A percentile compares a stretch with the other conserved stretches of the same genome.
phyloP scores from a whole-genome alignment of 116 monocot species.

The Papilionanthe hybrid region DNA sequence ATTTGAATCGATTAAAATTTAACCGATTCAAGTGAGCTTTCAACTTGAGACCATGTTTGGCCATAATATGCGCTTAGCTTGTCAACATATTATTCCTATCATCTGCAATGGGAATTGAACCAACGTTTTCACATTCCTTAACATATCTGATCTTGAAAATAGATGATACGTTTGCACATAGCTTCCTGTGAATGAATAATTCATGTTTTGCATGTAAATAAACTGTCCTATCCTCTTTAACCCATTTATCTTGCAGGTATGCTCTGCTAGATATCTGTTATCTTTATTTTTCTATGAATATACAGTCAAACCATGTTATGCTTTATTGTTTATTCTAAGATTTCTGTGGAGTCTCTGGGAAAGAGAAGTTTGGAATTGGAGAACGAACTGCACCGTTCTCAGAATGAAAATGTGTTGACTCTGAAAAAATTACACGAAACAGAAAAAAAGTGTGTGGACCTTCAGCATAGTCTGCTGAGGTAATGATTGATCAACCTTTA shows the following conservation, averaged over 20 bases:
- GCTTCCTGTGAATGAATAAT: not conserved
- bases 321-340: conserved; percentile 28
- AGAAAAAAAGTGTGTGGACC: conserved; percentile 48
- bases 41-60: not conserved
- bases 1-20: not conserved
- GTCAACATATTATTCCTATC: not conserved
- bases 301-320: not conserved
- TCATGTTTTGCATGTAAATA: not conserved
- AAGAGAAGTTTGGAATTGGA: conserved; percentile 57
- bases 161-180: not conserved
- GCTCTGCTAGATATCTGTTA: not conserved
- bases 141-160: not conserved
- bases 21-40: not conserved
- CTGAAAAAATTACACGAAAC: conserved; percentile 58
- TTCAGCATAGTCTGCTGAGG: conserved; percentile 61
- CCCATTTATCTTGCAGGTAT: not conserved
- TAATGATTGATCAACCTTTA: conserved; percentile 10
- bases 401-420: conserved; percentile 42
- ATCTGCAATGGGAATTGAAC: not conserved
- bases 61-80: not conserved
- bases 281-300: not conserved
- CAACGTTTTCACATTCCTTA: not conserved
- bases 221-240: conserved; percentile 2
- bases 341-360: conserved; percentile 34
- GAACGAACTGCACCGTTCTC: conserved; percentile 52